These are phyloP conservation scores for Saururus chinensis DNA, from an alignment of 164 flowering plant genomes.

Conservation along the genomic window DNA sequence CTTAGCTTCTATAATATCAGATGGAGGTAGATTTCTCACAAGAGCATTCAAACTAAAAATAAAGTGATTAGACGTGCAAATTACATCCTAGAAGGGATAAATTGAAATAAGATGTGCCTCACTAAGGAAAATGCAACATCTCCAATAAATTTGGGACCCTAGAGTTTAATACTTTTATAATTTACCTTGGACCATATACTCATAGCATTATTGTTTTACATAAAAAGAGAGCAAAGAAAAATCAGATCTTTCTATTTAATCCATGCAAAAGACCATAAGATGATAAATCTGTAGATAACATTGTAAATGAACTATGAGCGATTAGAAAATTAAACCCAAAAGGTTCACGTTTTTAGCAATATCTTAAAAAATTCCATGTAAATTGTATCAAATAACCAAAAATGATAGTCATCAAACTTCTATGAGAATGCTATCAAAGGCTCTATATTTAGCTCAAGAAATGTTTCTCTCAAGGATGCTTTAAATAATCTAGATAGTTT, in stretches of 20 bases:
- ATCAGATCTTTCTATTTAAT: neutral
- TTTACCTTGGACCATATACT: conserved; percentile 63
- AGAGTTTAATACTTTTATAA: conserved; percentile 40
- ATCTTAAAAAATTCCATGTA: neutral
- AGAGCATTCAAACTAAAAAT: conserved; percentile 46
- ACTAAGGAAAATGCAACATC: conserved; percentile 34
- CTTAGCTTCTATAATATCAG: conserved; percentile 88
- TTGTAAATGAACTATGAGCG: neutral
- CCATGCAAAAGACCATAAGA: neutral
- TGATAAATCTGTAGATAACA: neutral
- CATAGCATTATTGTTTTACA: conserved; percentile 88
- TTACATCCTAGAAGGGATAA: neutral
- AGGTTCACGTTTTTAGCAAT: neutral
- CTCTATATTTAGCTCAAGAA: conserved; percentile 46
- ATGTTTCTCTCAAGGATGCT: conserved; percentile 38
- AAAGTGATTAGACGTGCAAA: no score
- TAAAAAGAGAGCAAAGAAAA: neutral
- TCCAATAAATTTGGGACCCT: conserved; percentile 64
- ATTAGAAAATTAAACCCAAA: neutral
- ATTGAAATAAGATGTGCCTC: neutral
- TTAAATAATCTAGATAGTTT: conserved; percentile 52
- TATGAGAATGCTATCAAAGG: conserved; percentile 54
- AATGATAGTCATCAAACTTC: conserved; percentile 75
- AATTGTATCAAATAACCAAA: neutral
- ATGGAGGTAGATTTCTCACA: conserved; percentile 57